Conservation (phyloP, 2,329 filamentous ascomycete species). For the Drechslerella stenobrocha region DNA sequence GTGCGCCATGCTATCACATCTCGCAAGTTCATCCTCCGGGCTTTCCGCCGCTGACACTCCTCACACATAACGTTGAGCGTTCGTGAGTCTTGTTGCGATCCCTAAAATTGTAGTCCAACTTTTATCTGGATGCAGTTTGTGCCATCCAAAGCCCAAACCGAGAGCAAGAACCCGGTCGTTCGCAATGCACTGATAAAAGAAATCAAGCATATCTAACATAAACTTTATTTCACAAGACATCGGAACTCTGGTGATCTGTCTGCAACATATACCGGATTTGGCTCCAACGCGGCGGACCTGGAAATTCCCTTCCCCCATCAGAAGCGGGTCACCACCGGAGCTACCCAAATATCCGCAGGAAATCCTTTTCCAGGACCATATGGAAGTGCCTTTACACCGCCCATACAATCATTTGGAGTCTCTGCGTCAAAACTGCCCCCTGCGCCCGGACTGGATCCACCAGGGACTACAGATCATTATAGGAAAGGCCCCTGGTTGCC, state of each 20-base stretch:
- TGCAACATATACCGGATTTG: slow-evolving; percentile 44
- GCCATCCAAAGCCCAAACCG: background rate
- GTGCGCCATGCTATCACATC: slow-evolving; percentile 22
- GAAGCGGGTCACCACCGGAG: slow-evolving; percentile 12
- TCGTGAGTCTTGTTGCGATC: slow-evolving; percentile 41
- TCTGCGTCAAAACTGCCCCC: slow-evolving; percentile 19
- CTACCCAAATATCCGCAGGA: slow-evolving; percentile 5
- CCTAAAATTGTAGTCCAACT: background rate
- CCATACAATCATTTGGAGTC: slow-evolving; percentile 13
- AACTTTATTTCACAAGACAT: slow-evolving; percentile 36
- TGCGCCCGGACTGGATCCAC: slow-evolving; percentile 18
- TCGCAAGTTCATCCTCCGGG: slow-evolving; percentile 36
- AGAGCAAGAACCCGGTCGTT: no score
- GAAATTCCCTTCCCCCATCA: slow-evolving; percentile 38
- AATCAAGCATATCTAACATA: slow-evolving; percentile 28
- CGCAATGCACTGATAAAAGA: no score
- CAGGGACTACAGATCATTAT: slow-evolving; percentile 23
- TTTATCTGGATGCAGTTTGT: background rate
- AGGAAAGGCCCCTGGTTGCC: slow-evolving; percentile 22
- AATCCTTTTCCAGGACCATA: slow-evolving; percentile 19
- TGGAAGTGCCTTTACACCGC: slow-evolving; percentile 15
- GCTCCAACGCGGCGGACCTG: slow-evolving; percentile 36
- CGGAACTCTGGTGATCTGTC: slow-evolving; percentile 46
- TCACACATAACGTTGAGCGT: slow-evolving; percentile 26
- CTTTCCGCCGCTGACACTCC: slow-evolving; percentile 25